phyloP scores from a whole-genome alignment of 2,329 filamentous ascomycete genomes.

The Gaeumannomyces sp. region DNA sequence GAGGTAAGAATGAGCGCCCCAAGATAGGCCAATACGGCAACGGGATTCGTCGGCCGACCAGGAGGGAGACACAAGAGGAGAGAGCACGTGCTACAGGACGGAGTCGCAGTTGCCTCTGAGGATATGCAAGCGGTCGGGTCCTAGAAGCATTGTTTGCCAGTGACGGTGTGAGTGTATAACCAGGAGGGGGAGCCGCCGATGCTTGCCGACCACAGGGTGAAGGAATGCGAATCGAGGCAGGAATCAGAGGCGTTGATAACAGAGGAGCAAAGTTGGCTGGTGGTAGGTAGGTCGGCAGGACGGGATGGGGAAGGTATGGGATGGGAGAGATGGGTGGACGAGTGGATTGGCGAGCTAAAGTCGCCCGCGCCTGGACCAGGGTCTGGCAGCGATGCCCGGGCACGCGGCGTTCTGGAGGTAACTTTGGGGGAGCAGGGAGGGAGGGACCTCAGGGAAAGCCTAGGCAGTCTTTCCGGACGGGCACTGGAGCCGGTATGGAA shows the following conservation, averaged over 20 bases:
- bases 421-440: background rate
- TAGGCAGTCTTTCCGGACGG: no score
- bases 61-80: background rate
- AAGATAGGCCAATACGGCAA: background rate
- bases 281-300: background rate
- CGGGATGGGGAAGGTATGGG: no score
- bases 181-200: background rate
- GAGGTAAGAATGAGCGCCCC: background rate
- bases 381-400: no score
- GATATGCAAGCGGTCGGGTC: background rate
- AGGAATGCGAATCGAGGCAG: background rate
- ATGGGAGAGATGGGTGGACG: background rate
- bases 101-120: slow-evolving; percentile 7
- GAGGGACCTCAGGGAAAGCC: no score
- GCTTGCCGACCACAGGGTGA: background rate
- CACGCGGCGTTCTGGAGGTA: background rate
- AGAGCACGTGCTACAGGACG: slow-evolving; percentile 8
- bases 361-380: background rate
- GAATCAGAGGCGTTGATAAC: background rate
- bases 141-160: slow-evolving; percentile 3
- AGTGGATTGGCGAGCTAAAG: background rate
- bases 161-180: background rate
- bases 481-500: background rate
- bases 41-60: background rate
- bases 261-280: background rate